Evolutionary conservation across 768 basidiomycete species (phyloP).

Genomic region (Polyporus arcularius): DNA sequence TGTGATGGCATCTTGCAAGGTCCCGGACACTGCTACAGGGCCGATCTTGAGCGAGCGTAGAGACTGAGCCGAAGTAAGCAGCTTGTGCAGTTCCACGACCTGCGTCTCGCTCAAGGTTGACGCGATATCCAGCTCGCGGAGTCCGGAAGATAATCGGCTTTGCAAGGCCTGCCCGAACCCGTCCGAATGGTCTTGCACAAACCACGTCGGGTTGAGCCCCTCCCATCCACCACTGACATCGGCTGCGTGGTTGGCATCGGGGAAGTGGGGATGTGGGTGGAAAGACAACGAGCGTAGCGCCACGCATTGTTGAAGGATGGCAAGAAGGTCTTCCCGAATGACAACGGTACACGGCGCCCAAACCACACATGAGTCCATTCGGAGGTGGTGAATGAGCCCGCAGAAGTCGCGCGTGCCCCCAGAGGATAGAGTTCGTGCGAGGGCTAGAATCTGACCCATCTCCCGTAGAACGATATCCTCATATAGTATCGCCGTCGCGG

Average conservation of each 20-base stretch:
- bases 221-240: neutral
- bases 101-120: neutral
- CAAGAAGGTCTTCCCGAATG: neutral
- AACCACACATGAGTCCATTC: slow-evolving; percentile 5
- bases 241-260: neutral
- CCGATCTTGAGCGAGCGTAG: slow-evolving; percentile 2
- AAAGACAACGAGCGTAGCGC: slow-evolving; percentile 6
- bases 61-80: neutral
- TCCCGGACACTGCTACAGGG: neutral
- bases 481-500: slow-evolving; percentile 10
- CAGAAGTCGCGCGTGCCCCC: neutral
- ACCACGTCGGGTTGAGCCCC: slow-evolving; percentile 4
- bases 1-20: neutral
- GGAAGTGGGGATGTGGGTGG: neutral
- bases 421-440: slow-evolving; percentile 1
- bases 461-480: slow-evolving; percentile 10
- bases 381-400: neutral
- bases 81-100: neutral
- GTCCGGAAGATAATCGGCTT: neutral
- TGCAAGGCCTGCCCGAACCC: neutral
- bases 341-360: slow-evolving; percentile 1
- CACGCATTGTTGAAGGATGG: neutral
- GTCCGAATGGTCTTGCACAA: neutral
- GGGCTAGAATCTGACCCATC: slow-evolving; percentile 9
- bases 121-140: slow-evolving; percentile 1